Base-by-base conservation (phyloP, 805 yeast genomes). In the Cyberlindnera saturnus region DNA sequence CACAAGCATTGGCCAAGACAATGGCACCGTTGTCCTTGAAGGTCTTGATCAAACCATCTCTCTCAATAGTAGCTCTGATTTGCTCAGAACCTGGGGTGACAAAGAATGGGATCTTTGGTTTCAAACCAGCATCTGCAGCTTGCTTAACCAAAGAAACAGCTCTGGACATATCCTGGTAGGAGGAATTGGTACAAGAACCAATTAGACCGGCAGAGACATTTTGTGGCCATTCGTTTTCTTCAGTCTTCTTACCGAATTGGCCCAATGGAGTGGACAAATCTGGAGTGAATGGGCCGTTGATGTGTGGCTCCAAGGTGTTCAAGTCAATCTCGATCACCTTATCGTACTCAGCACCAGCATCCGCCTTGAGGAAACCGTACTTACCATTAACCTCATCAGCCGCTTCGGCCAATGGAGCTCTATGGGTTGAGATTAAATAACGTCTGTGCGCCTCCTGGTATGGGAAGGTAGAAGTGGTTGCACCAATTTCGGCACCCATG, bases 401-500 rank as follows among this genome's bases (percentile, higher is more conserved):
- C 42, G 83, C 80, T 34, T 82, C 81, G 34, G 96, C 95, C 59
- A 93, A 79, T 49, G 86, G 81, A 8, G 74, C 80, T 70, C 99
- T 80, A 52, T 80, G 80, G 32, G 99, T 93, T 36, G 96, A 89
- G 43, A 74, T 61, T 62, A 93, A 74, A 69, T 88, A 93, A 49
- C 86, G 75, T 56, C 70, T 74, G 72, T 84, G 88, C 42, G 90
- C 82, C 40, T 76, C 79, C 59, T 84, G 89, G 77, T 81, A 91
- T 50, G 99, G 99, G 88, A 93, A 93, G 44, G 87, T 80, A 19
- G 98, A 91, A 36, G 99, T 93, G 32, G 99, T 93, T 36, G 99
- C 99, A 67, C 99, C 99, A 46, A 93, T 89, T 71, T 93, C 99
- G 43, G 99, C 99, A 64, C 99, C 99, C 99, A 93, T 93, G 69